Base-by-base conservation (phyloP, 2,329 filamentous ascomycete species). In the Fusarium verrucosum region DNA sequence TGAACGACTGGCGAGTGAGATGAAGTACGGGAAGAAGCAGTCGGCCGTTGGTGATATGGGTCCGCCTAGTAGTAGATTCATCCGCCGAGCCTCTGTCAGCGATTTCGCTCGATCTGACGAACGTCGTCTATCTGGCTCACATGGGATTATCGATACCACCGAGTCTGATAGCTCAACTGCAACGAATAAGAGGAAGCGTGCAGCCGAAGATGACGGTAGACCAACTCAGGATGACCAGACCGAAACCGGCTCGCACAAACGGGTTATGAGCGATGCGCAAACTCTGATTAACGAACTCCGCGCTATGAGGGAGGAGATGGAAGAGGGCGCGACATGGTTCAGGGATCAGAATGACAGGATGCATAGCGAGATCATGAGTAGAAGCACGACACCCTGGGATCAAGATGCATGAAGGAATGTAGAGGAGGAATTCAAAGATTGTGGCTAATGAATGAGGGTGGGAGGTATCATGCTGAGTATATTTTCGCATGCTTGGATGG, bases 1-100 rank as follows among this genome's bases (percentile, higher is more conserved):
- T 7, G 83, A 86, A 61, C 77, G 78, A 4, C 75, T 87, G 36
- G 82, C 81, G 13, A 68, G 78, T 32, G 79, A 83, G 23, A 79
- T 82, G 66, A 70, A 79, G 36, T 73, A 76, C 50, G 76, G 78
- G 41, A 78, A 78, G 23, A 80, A 80, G 77, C 59, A 75, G 76
- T 8, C 79, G 77, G 50, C 68, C 4, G 59, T 78, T 3, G 77
- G 80, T 10, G 62, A 53, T 9, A 71, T 72, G 70, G 66, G 62
- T 2, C 68, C 64, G n/a, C 68, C 68, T 10, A 46, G 50, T 13
- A 65, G 35, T 36, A 32, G 26, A 10, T 42, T 55, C 5, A 49
- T 55, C 17, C 69, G 73, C 7, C 68, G 72, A 43, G 72, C 72
- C 16, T 74, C 73, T 7, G 53, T 71, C 20, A 44, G 66, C 52